phyloP scores from a whole-genome alignment of 2,329 filamentous ascomycete genomes.

The Rhynchosporium agropyri region DNA sequence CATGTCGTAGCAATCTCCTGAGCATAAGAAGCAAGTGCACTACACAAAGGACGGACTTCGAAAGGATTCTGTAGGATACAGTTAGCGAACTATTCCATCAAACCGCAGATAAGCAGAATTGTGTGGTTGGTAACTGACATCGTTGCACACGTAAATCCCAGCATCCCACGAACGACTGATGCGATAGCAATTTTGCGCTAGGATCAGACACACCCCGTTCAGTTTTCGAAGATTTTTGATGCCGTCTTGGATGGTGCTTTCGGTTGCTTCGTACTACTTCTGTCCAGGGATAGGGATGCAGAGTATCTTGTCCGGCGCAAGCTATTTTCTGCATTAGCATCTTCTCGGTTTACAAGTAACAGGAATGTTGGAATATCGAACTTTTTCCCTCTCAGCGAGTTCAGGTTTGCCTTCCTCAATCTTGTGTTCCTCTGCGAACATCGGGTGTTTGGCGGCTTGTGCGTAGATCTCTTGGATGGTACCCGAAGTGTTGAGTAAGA shows the following conservation, averaged over 20 bases:
- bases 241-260: not conserved
- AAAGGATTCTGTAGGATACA: not conserved
- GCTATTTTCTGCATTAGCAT: not conserved
- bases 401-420: not conserved
- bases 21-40: not conserved
- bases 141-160: constrained; percentile 6
- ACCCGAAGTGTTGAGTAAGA: not conserved
- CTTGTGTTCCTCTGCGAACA: not conserved
- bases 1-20: not conserved
- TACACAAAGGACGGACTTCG: not conserved
- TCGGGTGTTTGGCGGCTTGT: not conserved
- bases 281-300: not conserved
- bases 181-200: constrained; percentile 1
- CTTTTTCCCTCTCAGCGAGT: constrained; percentile 1
- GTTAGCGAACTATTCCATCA: not conserved
- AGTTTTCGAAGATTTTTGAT: not conserved
- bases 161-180: not conserved
- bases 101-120: not conserved
- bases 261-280: not conserved
- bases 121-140: not conserved
- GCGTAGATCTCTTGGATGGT: not conserved
- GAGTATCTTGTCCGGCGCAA: not conserved
- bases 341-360: too few relatives aligned
- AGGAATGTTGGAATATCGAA: not conserved
- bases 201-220: not conserved